Base-by-base conservation (phyloP, 1,139 yeast genomes). In the Kodamaea sp. region DNA sequence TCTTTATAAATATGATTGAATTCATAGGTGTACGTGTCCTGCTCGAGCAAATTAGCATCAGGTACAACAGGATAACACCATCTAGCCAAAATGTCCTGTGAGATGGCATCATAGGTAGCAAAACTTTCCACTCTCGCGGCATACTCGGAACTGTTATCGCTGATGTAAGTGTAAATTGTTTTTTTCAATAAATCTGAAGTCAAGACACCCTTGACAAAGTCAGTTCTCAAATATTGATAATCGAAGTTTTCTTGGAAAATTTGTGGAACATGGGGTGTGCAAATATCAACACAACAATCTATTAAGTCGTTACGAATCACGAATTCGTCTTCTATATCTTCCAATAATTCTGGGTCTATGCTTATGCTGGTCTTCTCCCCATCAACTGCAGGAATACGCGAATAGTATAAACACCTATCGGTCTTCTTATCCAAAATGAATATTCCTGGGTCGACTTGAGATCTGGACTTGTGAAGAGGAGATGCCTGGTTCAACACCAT, bases 171-270 rank as follows among this genome's bases (percentile, higher is more conserved):
- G 58, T 92, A 92, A 26, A 92, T 86, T 39, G 94, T 86, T 57
- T 92, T 92, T 47, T 90, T 92, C 49, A 92, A 69, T 48, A 92
- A 74, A 61, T 92, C 99, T 32, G 95, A 84, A 10, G 95, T 83
- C 41, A 94, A 71, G 20, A 92, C 94, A 34, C 97, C 97, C 49
- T 79, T 83, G 20, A 92, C 85, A 55, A 92, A 92, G 61, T 92
- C 98, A 28, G 75, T 70, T 60, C 99, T 76, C 45, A 92, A 70
- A 39, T 78, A 69, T 57, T 90, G 96, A 59, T 90, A 92, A 63
- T 92, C 99, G 51, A 92, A 92, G 58, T 92, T 90, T 54, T 92
- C 99, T 49, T 88, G 95, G 63, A 90, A 92, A 41, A 92, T 80
- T 16, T 95, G 95, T 1, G 97, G 97, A 19, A 94, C 96, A 48